Evolutionary conservation across 2,329 filamentous ascomycete genomes (phyloP).

Genomic region (Xylariales sp.): DNA sequence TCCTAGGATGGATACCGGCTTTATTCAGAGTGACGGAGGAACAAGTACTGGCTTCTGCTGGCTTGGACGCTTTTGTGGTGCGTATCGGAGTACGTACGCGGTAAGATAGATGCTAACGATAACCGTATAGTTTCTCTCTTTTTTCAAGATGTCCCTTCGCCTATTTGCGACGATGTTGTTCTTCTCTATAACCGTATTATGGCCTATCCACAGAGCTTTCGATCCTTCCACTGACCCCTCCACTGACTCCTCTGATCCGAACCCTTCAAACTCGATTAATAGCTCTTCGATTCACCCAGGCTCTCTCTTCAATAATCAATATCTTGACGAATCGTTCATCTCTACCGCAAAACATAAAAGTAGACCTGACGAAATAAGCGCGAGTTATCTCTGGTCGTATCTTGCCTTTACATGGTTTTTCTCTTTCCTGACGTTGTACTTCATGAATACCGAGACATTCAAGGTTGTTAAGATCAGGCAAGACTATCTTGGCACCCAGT

Average conservation of each 20-base stretch:
- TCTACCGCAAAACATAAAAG: conserved; percentile 30
- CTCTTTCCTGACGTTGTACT: conserved; percentile 81
- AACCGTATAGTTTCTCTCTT: conserved; percentile 74
- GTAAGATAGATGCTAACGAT: conserved; percentile 51
- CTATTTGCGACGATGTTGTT: conserved; percentile 84
- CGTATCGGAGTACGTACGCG: conserved; percentile 59
- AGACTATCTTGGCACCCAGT: conserved; percentile 91
- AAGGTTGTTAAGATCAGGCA: conserved; percentile 88
- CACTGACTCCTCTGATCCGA: conserved; percentile 3
- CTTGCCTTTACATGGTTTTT: conserved; percentile 96
- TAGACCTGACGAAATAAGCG: conserved; percentile 41
- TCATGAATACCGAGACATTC: conserved; percentile 84
- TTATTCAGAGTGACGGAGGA: conserved; percentile 88
- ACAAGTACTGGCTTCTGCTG: conserved; percentile 88
- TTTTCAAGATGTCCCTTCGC: conserved; percentile 94
- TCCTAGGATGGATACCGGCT: conserved; percentile 93
- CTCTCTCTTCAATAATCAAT: conserved; percentile 21
- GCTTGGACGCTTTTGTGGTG: conserved; percentile 89
- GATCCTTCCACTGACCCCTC: conserved; percentile 38
- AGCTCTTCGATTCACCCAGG: conserved; percentile 7
- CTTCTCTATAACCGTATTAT: conserved; percentile 82
- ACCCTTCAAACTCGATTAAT: conserved; percentile 9
- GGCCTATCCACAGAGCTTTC: conserved; percentile 84
- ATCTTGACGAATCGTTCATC: conserved; percentile 19
- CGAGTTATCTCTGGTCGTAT: conserved; percentile 86